Evolutionary conservation across 2,329 filamentous ascomycete genomes (phyloP).

Genomic region (Claviceps sp.): DNA sequence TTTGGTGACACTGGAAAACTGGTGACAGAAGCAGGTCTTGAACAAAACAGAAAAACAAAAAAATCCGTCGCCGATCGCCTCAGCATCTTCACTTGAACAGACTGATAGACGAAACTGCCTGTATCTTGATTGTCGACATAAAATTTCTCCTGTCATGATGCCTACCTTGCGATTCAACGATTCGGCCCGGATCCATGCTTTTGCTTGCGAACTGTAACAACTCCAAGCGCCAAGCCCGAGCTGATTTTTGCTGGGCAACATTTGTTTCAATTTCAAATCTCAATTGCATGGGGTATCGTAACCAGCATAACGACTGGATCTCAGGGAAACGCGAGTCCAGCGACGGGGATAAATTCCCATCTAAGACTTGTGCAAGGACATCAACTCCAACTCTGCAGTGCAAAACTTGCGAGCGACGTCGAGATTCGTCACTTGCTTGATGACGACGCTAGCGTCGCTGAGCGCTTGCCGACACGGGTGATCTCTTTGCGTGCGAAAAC

Average conservation of each 20-base stretch:
- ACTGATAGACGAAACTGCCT: neutral
- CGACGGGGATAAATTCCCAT: neutral
- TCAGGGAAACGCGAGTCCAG: neutral
- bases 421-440: neutral
- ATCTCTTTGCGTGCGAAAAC: conserved; percentile 40
- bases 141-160: neutral
- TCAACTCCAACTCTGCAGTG: neutral
- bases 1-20: neutral
- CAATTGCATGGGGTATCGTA: conserved; percentile 1
- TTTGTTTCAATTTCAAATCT: neutral
- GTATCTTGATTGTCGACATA: neutral
- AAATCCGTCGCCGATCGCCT: too few relatives aligned
- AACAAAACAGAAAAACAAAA: neutral
- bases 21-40: neutral
- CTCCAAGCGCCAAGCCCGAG: neutral
- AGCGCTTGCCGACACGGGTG: conserved; percentile 31
- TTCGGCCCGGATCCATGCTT: neutral
- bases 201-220: neutral
- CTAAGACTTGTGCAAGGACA: neutral
- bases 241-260: neutral
- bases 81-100: neutral
- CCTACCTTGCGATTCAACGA: neutral
- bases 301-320: neutral
- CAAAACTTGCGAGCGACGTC: neutral
- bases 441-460: conserved; percentile 11